Evolutionary conservation across 2,329 filamentous ascomycete genomes (phyloP).

Genomic region (Trichophyton verrucosum): DNA sequence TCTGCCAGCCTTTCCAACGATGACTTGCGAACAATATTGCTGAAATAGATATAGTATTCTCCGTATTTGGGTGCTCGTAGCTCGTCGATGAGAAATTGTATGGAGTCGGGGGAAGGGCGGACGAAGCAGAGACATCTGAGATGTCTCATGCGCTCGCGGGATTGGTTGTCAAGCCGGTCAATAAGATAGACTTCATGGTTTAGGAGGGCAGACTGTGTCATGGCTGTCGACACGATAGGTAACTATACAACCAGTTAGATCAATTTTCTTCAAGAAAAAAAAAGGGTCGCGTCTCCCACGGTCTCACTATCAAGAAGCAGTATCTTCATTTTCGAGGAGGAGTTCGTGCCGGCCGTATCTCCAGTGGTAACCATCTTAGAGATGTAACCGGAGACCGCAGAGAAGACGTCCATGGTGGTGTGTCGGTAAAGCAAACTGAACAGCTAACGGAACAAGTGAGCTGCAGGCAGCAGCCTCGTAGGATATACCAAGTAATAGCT

Average conservation of each 20-base stretch:
- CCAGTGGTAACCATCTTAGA: conserved; percentile 85
- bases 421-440: background rate
- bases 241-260: conserved; percentile 41
- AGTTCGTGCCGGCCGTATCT: conserved; percentile 51
- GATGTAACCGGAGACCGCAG: conserved; percentile 88
- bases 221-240: conserved; percentile 83
- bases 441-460: background rate
- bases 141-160: conserved; percentile 95
- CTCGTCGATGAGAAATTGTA: conserved; percentile 90
- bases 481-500: background rate
- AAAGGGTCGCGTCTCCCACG: conserved; percentile 40
- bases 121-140: conserved; percentile 87
- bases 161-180: conserved; percentile 80
- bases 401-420: conserved; percentile 71
- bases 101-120: conserved; percentile 79
- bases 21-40: conserved; percentile 95
- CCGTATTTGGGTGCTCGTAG: conserved; percentile 92
- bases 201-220: conserved; percentile 85
- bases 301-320: conserved; percentile 87
- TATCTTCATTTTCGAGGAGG: conserved; percentile 93
- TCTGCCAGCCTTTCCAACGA: conserved; percentile 86
- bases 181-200: conserved; percentile 97
- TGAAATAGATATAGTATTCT: conserved; percentile 95
- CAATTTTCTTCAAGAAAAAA: conserved; percentile 10
- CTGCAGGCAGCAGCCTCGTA: background rate